phyloP scores from a whole-genome alignment of 2,329 filamentous ascomycete genomes.

The Colletotrichum graminicola region DNA sequence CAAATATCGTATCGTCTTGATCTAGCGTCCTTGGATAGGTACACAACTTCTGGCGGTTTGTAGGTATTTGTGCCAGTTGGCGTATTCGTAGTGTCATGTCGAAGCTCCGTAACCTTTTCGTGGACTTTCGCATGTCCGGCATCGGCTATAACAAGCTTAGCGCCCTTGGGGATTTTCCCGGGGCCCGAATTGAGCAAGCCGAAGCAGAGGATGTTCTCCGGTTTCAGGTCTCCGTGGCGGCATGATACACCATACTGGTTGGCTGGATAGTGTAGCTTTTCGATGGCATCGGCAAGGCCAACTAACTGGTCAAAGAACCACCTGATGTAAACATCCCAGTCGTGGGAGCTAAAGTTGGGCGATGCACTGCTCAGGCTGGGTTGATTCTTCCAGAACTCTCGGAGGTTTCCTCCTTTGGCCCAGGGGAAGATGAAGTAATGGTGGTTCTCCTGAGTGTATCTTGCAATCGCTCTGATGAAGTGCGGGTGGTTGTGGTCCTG shows the following conservation, averaged over 20 bases:
- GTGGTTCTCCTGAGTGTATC: neutral
- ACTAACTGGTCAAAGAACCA: slow-evolving; percentile 6
- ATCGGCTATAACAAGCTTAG: neutral
- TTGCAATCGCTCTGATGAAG: slow-evolving; percentile 1
- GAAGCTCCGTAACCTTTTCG: neutral
- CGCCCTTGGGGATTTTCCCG: neutral
- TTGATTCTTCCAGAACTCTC: neutral
- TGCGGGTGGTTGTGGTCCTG: neutral
- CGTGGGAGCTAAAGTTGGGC: neutral
- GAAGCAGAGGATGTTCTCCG: slow-evolving; percentile 1
- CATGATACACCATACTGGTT: neutral
- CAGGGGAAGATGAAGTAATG: slow-evolving; percentile 2
- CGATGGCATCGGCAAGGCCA: neutral
- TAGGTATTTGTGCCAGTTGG: neutral
- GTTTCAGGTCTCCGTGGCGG: slow-evolving; percentile 6
- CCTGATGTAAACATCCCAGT: neutral
- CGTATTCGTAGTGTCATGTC: neutral
- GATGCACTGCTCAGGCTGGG: neutral
- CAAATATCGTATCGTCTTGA: neutral
- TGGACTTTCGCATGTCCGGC: neutral
- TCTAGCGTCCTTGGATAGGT: neutral
- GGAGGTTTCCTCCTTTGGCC: slow-evolving; percentile 2
- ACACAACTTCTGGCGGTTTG: neutral
- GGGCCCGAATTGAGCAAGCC: neutral
- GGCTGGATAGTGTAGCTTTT: neutral